Percentiles rank a stretch among this genome's conserved stretches.
Evolutionary conservation across 768 basidiomycete genomes (phyloP).

Genomic region (Hygrophorus pudorinus): DNA sequence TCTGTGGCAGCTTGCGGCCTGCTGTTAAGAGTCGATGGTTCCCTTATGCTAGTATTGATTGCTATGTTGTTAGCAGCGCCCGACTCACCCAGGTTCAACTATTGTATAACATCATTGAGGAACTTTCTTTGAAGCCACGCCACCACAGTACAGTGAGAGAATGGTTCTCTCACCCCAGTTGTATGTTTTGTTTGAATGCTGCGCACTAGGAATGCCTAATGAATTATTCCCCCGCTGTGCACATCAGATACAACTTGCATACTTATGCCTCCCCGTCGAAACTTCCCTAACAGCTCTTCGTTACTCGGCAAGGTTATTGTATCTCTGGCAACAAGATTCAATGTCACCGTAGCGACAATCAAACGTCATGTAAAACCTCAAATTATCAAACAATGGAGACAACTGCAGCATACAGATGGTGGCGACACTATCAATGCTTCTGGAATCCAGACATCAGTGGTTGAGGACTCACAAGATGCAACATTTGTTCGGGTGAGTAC

Average conservation of each 20-base stretch:
- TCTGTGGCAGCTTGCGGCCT: slow-evolving; percentile 21
- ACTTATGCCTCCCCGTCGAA: no score
- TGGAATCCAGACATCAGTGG: slow-evolving; percentile 5
- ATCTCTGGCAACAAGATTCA: slow-evolving; percentile 11
- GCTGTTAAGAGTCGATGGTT: slow-evolving; percentile 19
- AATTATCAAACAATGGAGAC: slow-evolving; percentile 17
- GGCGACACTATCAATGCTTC: slow-evolving; percentile 22
- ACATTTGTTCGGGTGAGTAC: slow-evolving; percentile 23
- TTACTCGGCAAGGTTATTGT: slow-evolving; percentile 12
- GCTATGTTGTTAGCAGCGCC: slow-evolving; percentile 16
- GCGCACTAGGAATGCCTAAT: neutral
- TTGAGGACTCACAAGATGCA: slow-evolving; percentile 20
- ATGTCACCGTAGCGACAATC: neutral
- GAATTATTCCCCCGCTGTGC: slow-evolving; percentile 13
- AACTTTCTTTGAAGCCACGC: slow-evolving; percentile 12
- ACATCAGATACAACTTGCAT: slow-evolving; percentile 20
- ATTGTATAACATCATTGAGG: slow-evolving; percentile 15
- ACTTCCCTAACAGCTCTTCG: neutral
- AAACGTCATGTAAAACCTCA: neutral
- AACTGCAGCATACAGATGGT: slow-evolving; percentile 15
- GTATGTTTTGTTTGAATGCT: slow-evolving; percentile 4
- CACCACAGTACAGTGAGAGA: neutral
- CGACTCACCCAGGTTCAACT: slow-evolving; percentile 23
- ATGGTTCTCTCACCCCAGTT: slow-evolving; percentile 6
- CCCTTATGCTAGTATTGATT: slow-evolving; percentile 23